phyloP scores from a whole-genome alignment of 148 eudicot species.

The Gaultheria prostrata region DNA sequence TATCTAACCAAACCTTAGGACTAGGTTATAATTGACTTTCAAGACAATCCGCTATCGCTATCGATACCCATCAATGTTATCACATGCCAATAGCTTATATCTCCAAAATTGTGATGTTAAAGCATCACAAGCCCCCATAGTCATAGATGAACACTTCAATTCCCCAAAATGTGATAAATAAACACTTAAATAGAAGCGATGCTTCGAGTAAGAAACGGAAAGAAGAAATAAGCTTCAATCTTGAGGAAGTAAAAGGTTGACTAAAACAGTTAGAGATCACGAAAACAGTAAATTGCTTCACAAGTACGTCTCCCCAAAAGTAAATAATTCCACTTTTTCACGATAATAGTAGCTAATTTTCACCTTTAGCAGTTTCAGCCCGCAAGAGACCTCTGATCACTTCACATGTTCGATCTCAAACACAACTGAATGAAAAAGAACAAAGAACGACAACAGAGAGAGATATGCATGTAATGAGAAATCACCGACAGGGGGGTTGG shows the following conservation, averaged over 20 bases:
- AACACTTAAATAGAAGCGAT: not conserved
- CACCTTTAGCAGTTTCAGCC: conserved; percentile 5
- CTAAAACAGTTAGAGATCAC: conserved; percentile 15
- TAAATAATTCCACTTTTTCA: conserved; percentile 25
- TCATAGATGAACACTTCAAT: not conserved
- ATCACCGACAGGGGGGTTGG: conserved; percentile 43
- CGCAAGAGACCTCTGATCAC: not conserved
- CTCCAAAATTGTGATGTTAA: conserved; percentile 1
- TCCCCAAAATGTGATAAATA: not conserved
- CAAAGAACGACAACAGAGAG: not conserved
- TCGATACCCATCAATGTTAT: conserved; percentile 19
- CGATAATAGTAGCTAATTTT: conserved; percentile 12
- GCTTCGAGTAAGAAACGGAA: conserved; percentile 9
- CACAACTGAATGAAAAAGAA: conserved; percentile 14
- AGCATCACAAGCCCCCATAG: not conserved
- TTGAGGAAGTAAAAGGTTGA: conserved; percentile 20
- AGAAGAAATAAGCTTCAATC: conserved; percentile 19
- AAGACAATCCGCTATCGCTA: conserved; percentile 21
- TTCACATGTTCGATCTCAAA: conserved; percentile 12
- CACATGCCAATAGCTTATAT: not conserved
- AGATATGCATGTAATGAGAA: conserved; percentile 5
- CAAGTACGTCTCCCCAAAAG: conserved; percentile 46
- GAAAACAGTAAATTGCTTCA: conserved; percentile 43
- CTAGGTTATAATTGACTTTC: not conserved
- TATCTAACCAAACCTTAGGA: conserved; percentile 12